Evolutionary conservation across 306 rosid genomes (phyloP).

Genomic region (Vachellia collinsii): DNA sequence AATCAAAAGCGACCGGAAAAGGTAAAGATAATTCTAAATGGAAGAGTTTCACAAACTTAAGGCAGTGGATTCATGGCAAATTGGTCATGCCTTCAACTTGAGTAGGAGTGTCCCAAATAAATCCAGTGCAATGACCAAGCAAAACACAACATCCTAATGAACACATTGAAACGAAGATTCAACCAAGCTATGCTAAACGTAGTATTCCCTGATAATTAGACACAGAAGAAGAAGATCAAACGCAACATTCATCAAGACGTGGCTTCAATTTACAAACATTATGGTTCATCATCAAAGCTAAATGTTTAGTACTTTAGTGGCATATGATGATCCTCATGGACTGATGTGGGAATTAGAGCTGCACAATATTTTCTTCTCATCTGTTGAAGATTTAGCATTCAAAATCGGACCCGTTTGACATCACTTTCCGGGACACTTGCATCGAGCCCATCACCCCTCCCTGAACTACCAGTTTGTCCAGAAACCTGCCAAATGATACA

Average conservation of each 20-base stretch:
- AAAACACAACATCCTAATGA: conserved; percentile 2
- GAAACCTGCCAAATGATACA: conserved; percentile 62
- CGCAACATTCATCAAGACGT: conserved; percentile 10
- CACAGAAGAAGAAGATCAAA: conserved; percentile 25
- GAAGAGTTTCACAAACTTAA: neutral
- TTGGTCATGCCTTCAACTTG: conserved; percentile 3
- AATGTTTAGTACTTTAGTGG: conserved; percentile 18
- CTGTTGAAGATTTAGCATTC: conserved; percentile 12
- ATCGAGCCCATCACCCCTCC: conserved; percentile 60
- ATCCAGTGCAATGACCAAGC: conserved; percentile 14
- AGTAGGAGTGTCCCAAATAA: neutral
- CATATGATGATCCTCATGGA: conserved; percentile 25
- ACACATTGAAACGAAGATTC: neutral
- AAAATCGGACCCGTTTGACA: conserved; percentile 60
- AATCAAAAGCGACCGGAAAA: neutral
- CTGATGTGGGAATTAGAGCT: conserved; percentile 29
- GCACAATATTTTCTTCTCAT: conserved; percentile 28
- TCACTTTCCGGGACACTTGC: conserved; percentile 76
- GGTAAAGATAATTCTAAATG: neutral
- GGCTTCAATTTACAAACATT: conserved; percentile 38
- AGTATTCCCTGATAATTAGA: conserved; percentile 13
- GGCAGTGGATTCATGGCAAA: neutral
- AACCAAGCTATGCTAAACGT: neutral
- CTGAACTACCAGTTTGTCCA: conserved; percentile 51
- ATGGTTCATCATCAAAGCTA: conserved; percentile 25